Percentiles rank a stretch among this genome's conserved stretches.
Conservation (phyloP, 352 stramenopile genomes). For the Globisporangium orthogonon region DNA sequence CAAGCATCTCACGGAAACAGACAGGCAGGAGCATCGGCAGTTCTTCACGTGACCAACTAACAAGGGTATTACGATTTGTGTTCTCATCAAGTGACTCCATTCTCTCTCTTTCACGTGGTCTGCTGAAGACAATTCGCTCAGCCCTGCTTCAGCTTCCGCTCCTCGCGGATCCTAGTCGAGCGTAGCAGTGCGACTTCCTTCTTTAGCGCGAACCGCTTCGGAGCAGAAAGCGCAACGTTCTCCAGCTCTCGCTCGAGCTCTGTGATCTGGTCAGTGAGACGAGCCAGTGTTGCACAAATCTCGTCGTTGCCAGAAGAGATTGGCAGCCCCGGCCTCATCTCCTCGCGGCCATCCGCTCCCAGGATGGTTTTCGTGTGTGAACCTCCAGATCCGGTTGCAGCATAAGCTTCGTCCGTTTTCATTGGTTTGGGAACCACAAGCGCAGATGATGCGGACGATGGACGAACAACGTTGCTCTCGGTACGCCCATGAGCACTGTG, state of each 20-base stretch:
- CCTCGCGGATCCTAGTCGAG: conserved; percentile 55
- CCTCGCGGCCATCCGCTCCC: background rate
- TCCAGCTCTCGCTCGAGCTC: conserved; percentile 62
- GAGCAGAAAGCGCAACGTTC: conserved; percentile 42
- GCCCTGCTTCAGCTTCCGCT: conserved; percentile 17
- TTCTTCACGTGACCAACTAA: background rate
- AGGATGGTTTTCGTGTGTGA: background rate
- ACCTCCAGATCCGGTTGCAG: background rate
- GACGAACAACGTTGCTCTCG: conserved; percentile 1
- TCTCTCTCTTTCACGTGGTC: background rate
- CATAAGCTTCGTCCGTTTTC: background rate
- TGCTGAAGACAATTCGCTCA: background rate
- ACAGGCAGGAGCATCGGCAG: background rate
- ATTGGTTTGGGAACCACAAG: background rate
- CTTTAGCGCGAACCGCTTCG: conserved; percentile 78
- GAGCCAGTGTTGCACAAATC: conserved; percentile 10
- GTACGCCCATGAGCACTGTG: background rate
- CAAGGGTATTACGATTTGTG: conserved; percentile 1
- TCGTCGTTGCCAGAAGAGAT: too few species aligned
- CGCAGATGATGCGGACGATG: background rate
- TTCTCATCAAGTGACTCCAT: background rate
- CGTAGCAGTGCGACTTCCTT: conserved; percentile 72
- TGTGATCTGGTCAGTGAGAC: conserved; percentile 37
- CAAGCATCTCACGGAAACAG: too few species aligned
- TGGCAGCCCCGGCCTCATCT: background rate